phyloP scores from a whole-genome alignment of 1,284 basidiomycete genomes.

The Pseudomicrostroma phylloplanum region DNA sequence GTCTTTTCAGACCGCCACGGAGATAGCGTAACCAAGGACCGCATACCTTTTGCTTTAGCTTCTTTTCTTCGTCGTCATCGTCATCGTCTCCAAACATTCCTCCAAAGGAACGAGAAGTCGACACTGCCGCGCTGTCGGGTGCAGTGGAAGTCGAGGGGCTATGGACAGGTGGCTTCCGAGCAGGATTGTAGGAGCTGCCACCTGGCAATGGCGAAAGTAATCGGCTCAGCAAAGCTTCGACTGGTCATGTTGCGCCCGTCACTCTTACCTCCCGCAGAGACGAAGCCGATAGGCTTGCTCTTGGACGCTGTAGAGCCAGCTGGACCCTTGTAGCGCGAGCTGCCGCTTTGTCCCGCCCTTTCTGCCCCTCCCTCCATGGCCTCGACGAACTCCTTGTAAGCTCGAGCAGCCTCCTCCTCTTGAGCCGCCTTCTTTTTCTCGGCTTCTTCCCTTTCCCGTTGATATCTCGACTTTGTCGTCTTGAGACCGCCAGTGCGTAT shows the following conservation, averaged over 20 bases:
- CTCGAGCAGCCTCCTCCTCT: conserved; percentile 27
- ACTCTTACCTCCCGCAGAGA: conserved; percentile 24
- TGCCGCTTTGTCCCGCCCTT: not conserved
- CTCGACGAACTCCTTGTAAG: conserved; percentile 37
- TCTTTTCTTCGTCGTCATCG: conserved; percentile 9
- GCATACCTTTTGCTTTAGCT: not conserved
- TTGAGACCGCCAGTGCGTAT: conserved; percentile 8
- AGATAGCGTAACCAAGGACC: too few species aligned
- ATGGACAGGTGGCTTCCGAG: not conserved
- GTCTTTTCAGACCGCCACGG: too few species aligned
- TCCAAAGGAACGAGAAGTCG: not conserved
- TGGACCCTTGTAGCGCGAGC: not conserved
- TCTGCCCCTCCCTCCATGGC: conserved; percentile 25
- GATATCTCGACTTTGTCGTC: conserved; percentile 24
- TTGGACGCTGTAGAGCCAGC: not conserved
- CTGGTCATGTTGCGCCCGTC: too few species aligned
- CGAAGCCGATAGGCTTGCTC: conserved; percentile 21
- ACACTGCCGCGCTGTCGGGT: not conserved
- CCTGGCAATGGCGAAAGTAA: not conserved
- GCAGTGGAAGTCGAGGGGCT: too few species aligned
- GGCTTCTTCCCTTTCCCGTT: conserved; percentile 36
- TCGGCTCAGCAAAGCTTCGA: too few species aligned
- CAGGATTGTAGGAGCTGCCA: not conserved
- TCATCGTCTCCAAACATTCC: conserved; percentile 21
- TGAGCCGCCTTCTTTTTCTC: conserved; percentile 32